These are phyloP conservation scores for Mycena galericulata DNA, from an alignment of 768 basidiomycete species.

Conservation along the genomic window DNA sequence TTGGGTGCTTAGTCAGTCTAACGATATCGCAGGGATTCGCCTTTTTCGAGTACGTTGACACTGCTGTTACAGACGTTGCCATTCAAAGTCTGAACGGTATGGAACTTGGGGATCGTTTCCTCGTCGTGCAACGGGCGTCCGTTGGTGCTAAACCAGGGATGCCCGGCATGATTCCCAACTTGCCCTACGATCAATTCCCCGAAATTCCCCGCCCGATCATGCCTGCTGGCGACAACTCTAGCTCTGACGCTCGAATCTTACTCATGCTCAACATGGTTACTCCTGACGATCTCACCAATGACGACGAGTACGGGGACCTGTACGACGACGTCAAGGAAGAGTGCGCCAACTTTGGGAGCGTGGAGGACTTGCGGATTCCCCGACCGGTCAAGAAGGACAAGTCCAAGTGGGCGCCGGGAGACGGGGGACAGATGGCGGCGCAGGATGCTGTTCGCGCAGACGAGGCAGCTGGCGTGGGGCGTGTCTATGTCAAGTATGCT, in stretches of 20 bases:
- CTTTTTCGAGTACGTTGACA: constrained; percentile 98
- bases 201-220: constrained; percentile 90
- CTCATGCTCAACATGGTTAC: constrained; percentile 99
- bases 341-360: constrained; percentile 81
- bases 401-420: constrained; percentile 78
- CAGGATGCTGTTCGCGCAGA: constrained; percentile 80
- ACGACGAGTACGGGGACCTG: constrained; percentile 93
- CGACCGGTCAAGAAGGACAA: constrained; percentile 90
- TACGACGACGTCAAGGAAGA: constrained; percentile 96
- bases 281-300: constrained; percentile 88
- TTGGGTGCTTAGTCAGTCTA: constrained; percentile 23
- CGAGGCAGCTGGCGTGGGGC: constrained; percentile 92
- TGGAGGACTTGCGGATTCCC: constrained; percentile 90
- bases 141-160: constrained; percentile 88
- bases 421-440: constrained; percentile 67
- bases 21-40: constrained; percentile 85
- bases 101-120: constrained; percentile 95
- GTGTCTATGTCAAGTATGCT: constrained; percentile 93
- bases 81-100: constrained; percentile 97
- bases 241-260: constrained; percentile 81
- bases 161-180: constrained; percentile 70
- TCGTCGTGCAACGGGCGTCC: constrained; percentile 97
- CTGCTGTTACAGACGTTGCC: constrained; percentile 90
- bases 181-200: constrained; percentile 85
- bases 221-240: constrained; percentile 80